Evolutionary conservation across 768 basidiomycete genomes (phyloP), one percentile per base, ranked within the genome.

Genomic region (Pulveroboletus sp.): DNA sequence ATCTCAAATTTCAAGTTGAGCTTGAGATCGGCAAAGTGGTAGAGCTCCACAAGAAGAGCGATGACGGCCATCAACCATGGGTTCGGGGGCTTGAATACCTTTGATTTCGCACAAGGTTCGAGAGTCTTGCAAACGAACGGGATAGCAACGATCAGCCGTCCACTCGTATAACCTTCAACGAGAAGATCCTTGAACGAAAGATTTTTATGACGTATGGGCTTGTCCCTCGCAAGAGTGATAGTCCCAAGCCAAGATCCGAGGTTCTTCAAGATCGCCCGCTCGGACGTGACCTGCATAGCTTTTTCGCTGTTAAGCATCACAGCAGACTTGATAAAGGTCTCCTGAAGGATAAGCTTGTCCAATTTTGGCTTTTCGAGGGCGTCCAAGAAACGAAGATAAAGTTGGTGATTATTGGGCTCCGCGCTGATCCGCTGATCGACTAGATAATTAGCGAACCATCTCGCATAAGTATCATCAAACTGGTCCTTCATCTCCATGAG

Each of bases 41-140:
- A 98, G n/a, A 99, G 79, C 66, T 99, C 96, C 37, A 84, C 89
- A 38, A 98, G 80, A 36, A 98, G 76, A 56, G 87, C 83, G 60
- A 98, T 76, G 55, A 99, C 89, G 1, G 89, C 94, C 87, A 97
- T 94, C 43, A 99, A 71, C 96, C 96, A 99, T 2, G 96, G 96
- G 67, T 97, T 99, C 22, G 96, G 96, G 17, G 93, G 88, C 61
- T 80, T 86, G 81, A 99, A 99, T 23, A 98, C 89, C 56, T 76
- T 85, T 27, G 95, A 98, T 63, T 86, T 84, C 41, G 85, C 79
- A 54, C 91, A 93, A 39, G 89, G 89, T 64, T 93, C 90, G 39
- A 99, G 79, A 2, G 93, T 88, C 69, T 96, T 96, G 82, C 95
- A 98, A 31, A 98, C 91, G 67, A 98, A 99, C 0, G 96, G 93